Percentiles rank a stretch among this genome's conserved stretches.
Conservation (phyloP, 495 filamentous ascomycete species). For the Pseudomonodictys pantanalensis region DNA sequence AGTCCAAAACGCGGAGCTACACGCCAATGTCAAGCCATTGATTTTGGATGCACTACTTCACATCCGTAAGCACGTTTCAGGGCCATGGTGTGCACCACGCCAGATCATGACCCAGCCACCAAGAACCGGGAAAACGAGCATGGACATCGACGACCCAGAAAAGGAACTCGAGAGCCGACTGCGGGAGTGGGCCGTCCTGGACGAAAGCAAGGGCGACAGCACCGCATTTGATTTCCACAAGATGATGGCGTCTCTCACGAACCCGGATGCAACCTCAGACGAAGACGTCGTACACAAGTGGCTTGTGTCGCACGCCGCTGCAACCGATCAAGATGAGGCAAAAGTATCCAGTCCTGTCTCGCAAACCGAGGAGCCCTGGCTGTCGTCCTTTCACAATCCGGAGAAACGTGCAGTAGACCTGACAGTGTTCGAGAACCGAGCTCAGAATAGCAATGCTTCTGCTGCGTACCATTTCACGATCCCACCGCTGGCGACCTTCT, state of each 20-base stretch:
- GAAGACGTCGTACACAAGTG: conserved; percentile 3
- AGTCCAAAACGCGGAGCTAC: conserved; percentile 24
- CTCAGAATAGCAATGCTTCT: conserved; percentile 27
- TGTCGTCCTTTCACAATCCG: conserved; percentile 32
- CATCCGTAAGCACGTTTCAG: conserved; percentile 30
- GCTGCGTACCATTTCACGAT: conserved; percentile 43
- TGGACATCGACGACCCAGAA: conserved; percentile 19
- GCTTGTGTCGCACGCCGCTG: conserved; percentile 19
- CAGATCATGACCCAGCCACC: conserved; percentile 28
- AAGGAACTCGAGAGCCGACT: conserved; percentile 21
- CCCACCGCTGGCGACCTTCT: conserved; percentile 54
- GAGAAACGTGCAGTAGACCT: conserved; percentile 12
- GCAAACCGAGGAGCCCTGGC: conserved; percentile 21
- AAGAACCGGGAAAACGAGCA: conserved; percentile 12
- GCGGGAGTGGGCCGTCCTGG: conserved; percentile 15
- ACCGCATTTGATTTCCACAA: conserved; percentile 27
- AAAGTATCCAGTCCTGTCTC: background rate
- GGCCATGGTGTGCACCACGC: conserved; percentile 47
- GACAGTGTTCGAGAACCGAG: conserved; percentile 9
- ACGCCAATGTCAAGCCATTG: conserved; percentile 22
- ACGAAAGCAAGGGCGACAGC: conserved; percentile 20
- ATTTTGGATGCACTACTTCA: conserved; percentile 35
- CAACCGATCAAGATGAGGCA: background rate
- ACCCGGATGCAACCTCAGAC: background rate
- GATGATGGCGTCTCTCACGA: conserved; percentile 8